Conservation (phyloP, 768 basidiomycete species). For the Thelephora ganbajun region DNA sequence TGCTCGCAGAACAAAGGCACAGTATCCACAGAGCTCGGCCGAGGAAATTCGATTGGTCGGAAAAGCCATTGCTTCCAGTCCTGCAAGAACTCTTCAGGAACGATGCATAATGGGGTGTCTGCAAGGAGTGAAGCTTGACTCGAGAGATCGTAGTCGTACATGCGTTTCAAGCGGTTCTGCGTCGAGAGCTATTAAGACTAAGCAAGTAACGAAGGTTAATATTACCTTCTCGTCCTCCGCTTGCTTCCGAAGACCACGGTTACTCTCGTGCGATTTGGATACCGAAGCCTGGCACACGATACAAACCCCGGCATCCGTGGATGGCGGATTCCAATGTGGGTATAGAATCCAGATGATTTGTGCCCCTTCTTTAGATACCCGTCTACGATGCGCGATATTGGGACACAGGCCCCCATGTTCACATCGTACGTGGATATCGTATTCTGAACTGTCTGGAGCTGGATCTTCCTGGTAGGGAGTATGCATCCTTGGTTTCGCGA, state of each 20-base stretch:
- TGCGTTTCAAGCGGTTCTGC: slow-evolving; percentile 49
- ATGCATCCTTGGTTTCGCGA: slow-evolving; percentile 69
- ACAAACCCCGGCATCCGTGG: slow-evolving; percentile 39
- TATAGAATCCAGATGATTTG: slow-evolving; percentile 41
- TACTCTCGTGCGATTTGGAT: slow-evolving; percentile 45
- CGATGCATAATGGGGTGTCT: slow-evolving; percentile 38
- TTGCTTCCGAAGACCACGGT: slow-evolving; percentile 42
- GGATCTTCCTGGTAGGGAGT: slow-evolving; percentile 41
- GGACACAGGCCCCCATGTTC: slow-evolving; percentile 53
- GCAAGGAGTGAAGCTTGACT: slow-evolving; percentile 31
- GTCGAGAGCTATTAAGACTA: neutral
- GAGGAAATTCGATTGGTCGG: slow-evolving; percentile 35
- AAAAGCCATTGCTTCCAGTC: slow-evolving; percentile 60
- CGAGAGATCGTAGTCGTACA: slow-evolving; percentile 41
- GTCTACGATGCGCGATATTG: slow-evolving; percentile 38
- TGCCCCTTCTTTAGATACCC: slow-evolving; percentile 49
- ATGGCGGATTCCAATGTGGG: slow-evolving; percentile 48
- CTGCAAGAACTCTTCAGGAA: slow-evolving; percentile 48
- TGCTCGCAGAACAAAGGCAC: slow-evolving; percentile 55
- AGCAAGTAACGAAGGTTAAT: neutral
- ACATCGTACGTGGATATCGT: slow-evolving; percentile 47
- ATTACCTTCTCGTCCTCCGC: slow-evolving; percentile 72
- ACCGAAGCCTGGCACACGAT: slow-evolving; percentile 44
- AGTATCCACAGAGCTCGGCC: slow-evolving; percentile 55
- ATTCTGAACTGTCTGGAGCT: slow-evolving; percentile 47